Percentiles rank a stretch among this genome's conserved stretches.
Evolutionary conservation across 371 early-diverging fungal species (phyloP).

Genomic region (Batkoa obscura): DNA sequence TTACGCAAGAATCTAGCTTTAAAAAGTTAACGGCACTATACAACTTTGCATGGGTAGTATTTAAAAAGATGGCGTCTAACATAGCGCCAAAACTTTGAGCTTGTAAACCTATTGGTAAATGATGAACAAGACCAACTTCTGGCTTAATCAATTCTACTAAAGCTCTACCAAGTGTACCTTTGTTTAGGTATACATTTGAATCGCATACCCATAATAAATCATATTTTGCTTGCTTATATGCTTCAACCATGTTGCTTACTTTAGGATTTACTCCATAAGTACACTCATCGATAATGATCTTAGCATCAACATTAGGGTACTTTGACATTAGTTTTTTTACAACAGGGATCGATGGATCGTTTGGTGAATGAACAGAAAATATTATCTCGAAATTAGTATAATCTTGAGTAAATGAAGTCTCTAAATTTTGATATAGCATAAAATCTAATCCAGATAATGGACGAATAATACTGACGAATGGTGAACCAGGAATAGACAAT

Average conservation of each 20-base stretch:
- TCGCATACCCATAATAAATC: constrained; percentile 90
- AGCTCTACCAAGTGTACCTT: constrained; percentile 54
- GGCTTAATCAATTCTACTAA: constrained; percentile 45
- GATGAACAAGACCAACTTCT: constrained; percentile 81
- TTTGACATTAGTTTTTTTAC: constrained; percentile 40
- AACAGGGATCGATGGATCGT: constrained; percentile 58
- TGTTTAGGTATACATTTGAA: constrained; percentile 63
- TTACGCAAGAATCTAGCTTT: constrained; percentile 64
- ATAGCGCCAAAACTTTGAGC: constrained; percentile 56
- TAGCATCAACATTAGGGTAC: constrained; percentile 48
- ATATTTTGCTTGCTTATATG: constrained; percentile 55
- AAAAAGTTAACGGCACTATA: constrained; percentile 77
- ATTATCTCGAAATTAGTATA: constrained; percentile 70
- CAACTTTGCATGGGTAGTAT: constrained; percentile 84
- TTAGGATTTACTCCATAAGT: constrained; percentile 80
- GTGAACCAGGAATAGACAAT: background rate
- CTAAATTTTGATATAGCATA: constrained; percentile 55
- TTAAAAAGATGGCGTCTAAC: constrained; percentile 68
- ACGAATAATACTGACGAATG: constrained; percentile 34
- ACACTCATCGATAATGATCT: constrained; percentile 47
- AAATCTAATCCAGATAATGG: constrained; percentile 82
- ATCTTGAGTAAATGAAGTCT: constrained; percentile 57
- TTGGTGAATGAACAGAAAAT: constrained; percentile 55
- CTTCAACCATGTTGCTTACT: constrained; percentile 77
- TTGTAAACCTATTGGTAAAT: constrained; percentile 58